Base-by-base conservation (phyloP, 2,329 filamentous ascomycete species). In the Alternaria arborescens region DNA sequence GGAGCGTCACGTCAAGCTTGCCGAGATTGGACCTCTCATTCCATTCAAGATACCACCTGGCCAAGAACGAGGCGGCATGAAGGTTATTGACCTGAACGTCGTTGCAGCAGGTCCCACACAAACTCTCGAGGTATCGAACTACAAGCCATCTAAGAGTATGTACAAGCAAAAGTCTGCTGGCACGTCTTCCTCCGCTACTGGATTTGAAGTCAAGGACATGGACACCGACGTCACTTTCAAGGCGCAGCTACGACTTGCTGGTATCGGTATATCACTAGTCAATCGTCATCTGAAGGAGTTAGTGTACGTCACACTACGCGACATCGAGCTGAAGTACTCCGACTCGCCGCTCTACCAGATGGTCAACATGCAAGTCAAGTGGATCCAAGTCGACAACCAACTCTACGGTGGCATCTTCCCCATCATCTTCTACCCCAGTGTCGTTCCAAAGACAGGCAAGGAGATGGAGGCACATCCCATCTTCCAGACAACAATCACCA, bases 341-440 rank as follows among this genome's bases (percentile, higher is more conserved):
- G 95, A 99, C 73, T 98, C 95, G n/a, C 87, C 89, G 18, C 83
- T 97, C 16, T 97, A 97, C 74, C 95, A 99, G 79, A 98, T 93
- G 0, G 81, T 97, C 63, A 94, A 92, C 48, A 84, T 95, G 52
- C 92, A 93, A 0, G 90, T 98, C 76, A 98, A 99, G 78, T 99
- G 96, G 96, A 95, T 99, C 28, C 95, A 99, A 79, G 92, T 99
- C 70, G 95, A 99, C 80, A 99, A 99, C 71, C 95, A 99, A 78
- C 87, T 99, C 14, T 99, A 99, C 73, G 96, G 96, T 28, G 95
- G 96, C 26, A 94, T 99, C 69, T 99, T 99, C 84, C 95, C 95
- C 0, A 97, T 99, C 81, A 88, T 99, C 30, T 84, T 99, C 58
- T 99, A 99, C 77, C 95, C 95, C 6, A 97, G 94, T 79, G 95